Conservation (phyloP, 192 early-diverging fungal species). For the Coemansia sp. region DNA sequence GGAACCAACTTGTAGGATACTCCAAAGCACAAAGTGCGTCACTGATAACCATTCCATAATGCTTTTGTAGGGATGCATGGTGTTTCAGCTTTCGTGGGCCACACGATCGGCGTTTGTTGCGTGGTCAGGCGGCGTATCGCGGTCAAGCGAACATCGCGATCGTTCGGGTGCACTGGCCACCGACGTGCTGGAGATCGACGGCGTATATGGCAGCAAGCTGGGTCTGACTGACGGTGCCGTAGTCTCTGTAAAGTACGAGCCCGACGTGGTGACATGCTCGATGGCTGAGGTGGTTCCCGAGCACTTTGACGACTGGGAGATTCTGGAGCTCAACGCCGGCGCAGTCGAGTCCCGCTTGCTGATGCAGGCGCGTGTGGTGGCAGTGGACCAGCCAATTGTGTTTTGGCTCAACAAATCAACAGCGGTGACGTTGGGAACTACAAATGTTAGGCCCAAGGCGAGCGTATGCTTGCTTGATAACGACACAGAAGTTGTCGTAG, state of each 20-base stretch:
- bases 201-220: conserved; percentile 63
- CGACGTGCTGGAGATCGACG: conserved; percentile 67
- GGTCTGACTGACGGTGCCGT: conserved; percentile 62
- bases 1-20: background rate
- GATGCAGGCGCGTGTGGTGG: conserved; percentile 68
- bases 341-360: conserved; percentile 70
- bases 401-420: conserved; percentile 75
- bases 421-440: conserved; percentile 58
- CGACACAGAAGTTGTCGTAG: conserved; percentile 71
- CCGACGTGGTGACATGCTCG: conserved; percentile 57
- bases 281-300: conserved; percentile 68
- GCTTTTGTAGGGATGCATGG: conserved; percentile 35
- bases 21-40: too few relatives aligned
- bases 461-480: conserved; percentile 59
- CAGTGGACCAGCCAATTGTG: conserved; percentile 63
- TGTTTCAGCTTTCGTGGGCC: conserved; percentile 33
- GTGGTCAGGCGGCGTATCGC: conserved; percentile 46
- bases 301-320: conserved; percentile 79
- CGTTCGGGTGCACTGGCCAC: conserved; percentile 7
- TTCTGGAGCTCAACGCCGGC: conserved; percentile 74
- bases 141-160: conserved; percentile 16
- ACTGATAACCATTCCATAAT: background rate
- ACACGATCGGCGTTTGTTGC: conserved; percentile 24
- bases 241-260: conserved; percentile 63
- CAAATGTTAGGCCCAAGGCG: conserved; percentile 43